These are phyloP conservation scores for Anthostomella pinea DNA, from an alignment of 2,329 filamentous ascomycete genomes.

Conservation along the genomic window DNA sequence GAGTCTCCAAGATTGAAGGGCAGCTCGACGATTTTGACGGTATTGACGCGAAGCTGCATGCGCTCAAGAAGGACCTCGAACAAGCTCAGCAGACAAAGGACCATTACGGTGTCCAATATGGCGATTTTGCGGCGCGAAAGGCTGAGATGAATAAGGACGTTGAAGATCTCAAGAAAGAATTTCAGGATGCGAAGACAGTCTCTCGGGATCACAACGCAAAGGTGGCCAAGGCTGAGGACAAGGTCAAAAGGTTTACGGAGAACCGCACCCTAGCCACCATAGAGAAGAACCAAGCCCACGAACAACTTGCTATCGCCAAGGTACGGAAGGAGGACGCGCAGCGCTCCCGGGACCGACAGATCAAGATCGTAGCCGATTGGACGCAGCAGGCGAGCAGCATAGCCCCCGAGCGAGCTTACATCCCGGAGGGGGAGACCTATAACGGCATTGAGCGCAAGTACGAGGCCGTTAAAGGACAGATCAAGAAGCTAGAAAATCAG, in stretches of 20 bases:
- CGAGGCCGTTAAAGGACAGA: slow-evolving; percentile 53
- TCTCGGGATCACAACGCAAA: slow-evolving; percentile 41
- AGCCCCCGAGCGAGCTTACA: slow-evolving; percentile 54
- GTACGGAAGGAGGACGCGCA: slow-evolving; percentile 44
- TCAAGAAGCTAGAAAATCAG: slow-evolving; percentile 54
- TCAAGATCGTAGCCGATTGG: slow-evolving; percentile 50
- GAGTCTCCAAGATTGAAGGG: slow-evolving; percentile 50
- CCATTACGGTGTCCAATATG: slow-evolving; percentile 54
- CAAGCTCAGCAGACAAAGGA: slow-evolving; percentile 45
- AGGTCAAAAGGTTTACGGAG: slow-evolving; percentile 46
- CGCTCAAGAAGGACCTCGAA: slow-evolving; percentile 55
- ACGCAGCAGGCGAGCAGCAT: slow-evolving; percentile 52
- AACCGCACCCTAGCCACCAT: slow-evolving; percentile 52
- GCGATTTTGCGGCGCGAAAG: slow-evolving; percentile 48
- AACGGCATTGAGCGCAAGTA: slow-evolving; percentile 54
- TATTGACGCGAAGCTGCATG: slow-evolving; percentile 63
- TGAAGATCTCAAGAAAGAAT: slow-evolving; percentile 38
- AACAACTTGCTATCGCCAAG: slow-evolving; percentile 47
- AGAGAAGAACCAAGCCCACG: slow-evolving; percentile 61
- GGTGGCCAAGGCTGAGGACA: slow-evolving; percentile 55
- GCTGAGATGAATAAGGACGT: slow-evolving; percentile 43
- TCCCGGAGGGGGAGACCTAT: slow-evolving; percentile 63
- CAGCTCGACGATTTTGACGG: slow-evolving; percentile 66
- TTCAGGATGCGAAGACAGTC: slow-evolving; percentile 31
- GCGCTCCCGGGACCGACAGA: slow-evolving; percentile 45